Base-by-base conservation (phyloP, 2,329 filamentous ascomycete genomes). In the Tolypocladium tropicale region DNA sequence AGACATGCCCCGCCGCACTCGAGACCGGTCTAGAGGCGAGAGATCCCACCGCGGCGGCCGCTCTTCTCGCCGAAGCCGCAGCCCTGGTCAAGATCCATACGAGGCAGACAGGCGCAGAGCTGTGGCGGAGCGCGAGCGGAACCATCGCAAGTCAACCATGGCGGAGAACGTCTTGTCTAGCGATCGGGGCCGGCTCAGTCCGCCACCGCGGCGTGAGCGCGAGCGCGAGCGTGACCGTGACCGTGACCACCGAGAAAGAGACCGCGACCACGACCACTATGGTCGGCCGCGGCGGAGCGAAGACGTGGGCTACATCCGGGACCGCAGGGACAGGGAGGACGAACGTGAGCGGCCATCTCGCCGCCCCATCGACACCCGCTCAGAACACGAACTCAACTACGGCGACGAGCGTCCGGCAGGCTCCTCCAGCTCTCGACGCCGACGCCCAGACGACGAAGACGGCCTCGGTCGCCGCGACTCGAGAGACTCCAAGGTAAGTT, bases 101-200 rank as follows among this genome's bases (percentile, higher is more conserved):
- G 94, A 97, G 72, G 94, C 92, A 58, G 94, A 99, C 69, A 85
- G 94, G 62, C 88, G 91, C 65, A 94, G 93, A 71, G 93, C 93
- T 48, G 92, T 94, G 67, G 91, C 92, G 57, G 92, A 96, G 68
- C 87, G 95, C 52, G 95, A 97, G 74, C 88, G 92, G 62, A 92
- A 95, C 64, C 95, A 96, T 73, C 86, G 90, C 70, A 95, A 94
- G 74, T 78, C 83, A 49, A 84, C 81, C 68, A 84, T 84, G 74
- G 88, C 86, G 61, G 83, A 85, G 64, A 82, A 76, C 61, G 72
- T 84, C 23, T 69, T 85, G 55, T 78, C 79, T 54, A 68, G 65
- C 48, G 80, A 83, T 59, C 78, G 78, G 59, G 76, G 74, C 61
- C 70, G 76, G 59, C 56, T 74, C 55, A 70, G 77, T 61, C 65